These are phyloP conservation scores for Nothopassalora personata DNA, from an alignment of 2,329 filamentous ascomycete species.

Conservation along the genomic window DNA sequence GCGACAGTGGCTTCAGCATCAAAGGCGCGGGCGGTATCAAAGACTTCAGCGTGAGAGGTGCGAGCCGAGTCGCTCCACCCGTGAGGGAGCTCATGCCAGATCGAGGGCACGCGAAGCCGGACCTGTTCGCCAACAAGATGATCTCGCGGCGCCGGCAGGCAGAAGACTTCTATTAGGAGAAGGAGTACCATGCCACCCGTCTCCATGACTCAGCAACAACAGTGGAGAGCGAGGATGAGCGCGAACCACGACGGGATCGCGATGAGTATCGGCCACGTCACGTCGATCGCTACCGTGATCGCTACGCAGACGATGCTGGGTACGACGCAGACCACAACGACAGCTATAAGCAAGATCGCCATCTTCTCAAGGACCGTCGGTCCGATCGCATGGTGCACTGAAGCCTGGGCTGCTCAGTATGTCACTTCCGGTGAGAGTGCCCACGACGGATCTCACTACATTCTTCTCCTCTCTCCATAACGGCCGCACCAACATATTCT, in stretches of 20 bases:
- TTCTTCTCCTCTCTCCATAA: neutral
- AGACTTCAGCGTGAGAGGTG: slow-evolving; percentile 31
- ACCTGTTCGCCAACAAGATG: slow-evolving; percentile 15
- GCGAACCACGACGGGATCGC: neutral
- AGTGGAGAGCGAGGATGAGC: neutral
- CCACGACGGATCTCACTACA: neutral
- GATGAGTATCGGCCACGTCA: neutral
- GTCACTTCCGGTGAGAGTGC: neutral
- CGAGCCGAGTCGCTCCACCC: slow-evolving; percentile 14
- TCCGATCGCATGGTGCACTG: neutral
- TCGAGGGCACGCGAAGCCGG: slow-evolving; percentile 4
- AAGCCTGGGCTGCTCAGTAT: neutral
- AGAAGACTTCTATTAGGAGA: neutral
- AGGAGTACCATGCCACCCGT: neutral
- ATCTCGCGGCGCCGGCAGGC: neutral
- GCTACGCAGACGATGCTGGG: neutral
- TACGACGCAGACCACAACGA: neutral
- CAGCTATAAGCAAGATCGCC: neutral
- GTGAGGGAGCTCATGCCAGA: slow-evolving; percentile 14
- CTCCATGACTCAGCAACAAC: neutral
- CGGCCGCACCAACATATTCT: neutral
- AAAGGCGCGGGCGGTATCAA: slow-evolving; percentile 26
- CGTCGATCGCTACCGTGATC: neutral
- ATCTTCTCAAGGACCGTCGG: neutral
- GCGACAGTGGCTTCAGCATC: slow-evolving; percentile 31